Evolutionary conservation across 2,329 filamentous ascomycete species (phyloP), one percentile per base, ranked within the genome.

Genomic region (Zelopaecilomyces penicillatus): DNA sequence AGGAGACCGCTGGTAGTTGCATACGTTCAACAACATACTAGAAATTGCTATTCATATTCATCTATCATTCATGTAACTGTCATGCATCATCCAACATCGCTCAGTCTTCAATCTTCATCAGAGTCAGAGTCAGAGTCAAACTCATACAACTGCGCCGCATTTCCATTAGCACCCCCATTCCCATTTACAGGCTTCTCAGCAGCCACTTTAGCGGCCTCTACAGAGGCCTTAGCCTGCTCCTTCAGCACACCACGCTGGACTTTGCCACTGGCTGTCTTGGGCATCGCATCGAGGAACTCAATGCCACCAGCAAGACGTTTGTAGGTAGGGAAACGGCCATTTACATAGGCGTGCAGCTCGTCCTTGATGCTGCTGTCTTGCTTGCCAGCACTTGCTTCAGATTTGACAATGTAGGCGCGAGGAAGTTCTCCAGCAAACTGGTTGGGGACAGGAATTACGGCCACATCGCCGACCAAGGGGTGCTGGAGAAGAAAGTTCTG

Each of bases 401-500:
- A 57, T 44, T 70, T 69, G 27, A 80, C 75, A 35, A 80, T 60
- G 47, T 72, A 80, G 4, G 76, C 76, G 48, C 75, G 61, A 0
- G 77, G 76, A 3, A 80, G 65, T 54, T 81, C 77, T 0, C 73
- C 75, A 5, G 73, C 71, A 33, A 68, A 63, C 4, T 69, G 64
- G 33, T 73, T 63, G 0, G 77, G 78, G 2, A 85, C 67, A 5
- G 76, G 78, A 48, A 87, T 83, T 4, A 87, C 82, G 6, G 82
- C 78, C 49, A 76, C 81, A 58, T 86, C 83, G 8, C 75, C 75
- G 12, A 86, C 82, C 6, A 73, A 70, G 0, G 77, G 75, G 56
- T 85, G 82, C 0, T 75, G 74, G 8, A 86, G 73, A 7, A 87
- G 66, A 54, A 83, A 78, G 5, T 80, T 77, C 64, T 87, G 83